Base-by-base conservation (phyloP, 2,329 filamentous ascomycete species). In the Simplicillium aogashimaense region DNA sequence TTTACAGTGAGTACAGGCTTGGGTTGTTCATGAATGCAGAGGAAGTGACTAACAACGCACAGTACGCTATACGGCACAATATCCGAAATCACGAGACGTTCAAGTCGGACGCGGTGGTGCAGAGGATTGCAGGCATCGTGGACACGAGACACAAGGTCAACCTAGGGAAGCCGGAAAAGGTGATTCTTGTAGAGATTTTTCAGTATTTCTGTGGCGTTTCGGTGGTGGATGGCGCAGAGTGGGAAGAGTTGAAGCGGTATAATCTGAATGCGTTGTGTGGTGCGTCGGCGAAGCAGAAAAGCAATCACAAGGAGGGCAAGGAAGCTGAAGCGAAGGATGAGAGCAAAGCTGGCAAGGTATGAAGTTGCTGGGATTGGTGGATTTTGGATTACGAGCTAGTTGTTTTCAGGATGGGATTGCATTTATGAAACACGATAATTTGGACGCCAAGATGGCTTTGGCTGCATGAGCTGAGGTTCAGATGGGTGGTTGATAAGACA, bases 41-140 rank as follows among this genome's bases (percentile, higher is more conserved):
- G 14, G 6, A 17, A 6, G 7, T 12, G 16, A 7, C 34, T 17
- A 43, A 38, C 17, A 38, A n/a, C 18, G 36, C 9, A 38, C 45
- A 90, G 85, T 92, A 87, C 60, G 86, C 85, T n/a, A 89, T 94
- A 49, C 78, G 86, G 35, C 77, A 82, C n/a, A 83, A 76, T 12
- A 76, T 86, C 45, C 78, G 86, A 41, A 86, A 84, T 52, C 81
- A 89, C 60, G 80, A 69, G 49, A 69, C 70, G 3, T 68, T 90
- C 45, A 81, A 75, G 49, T 74, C 84, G 43, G 75, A 81, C 47
- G 67, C 66, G 14, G 69, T 90, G 37, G 90, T 92, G 58, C 76
- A 81, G 52, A 75, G 73, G 46, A 72, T 90, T 46, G 86, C 84
- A 4, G 64, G 67, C 31, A 63, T 80, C 25, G 74, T 88, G 45